These are phyloP conservation scores for Kurtzmaniella quercitrusa DNA, from an alignment of 1,139 yeast genomes.

Conservation along the genomic window DNA sequence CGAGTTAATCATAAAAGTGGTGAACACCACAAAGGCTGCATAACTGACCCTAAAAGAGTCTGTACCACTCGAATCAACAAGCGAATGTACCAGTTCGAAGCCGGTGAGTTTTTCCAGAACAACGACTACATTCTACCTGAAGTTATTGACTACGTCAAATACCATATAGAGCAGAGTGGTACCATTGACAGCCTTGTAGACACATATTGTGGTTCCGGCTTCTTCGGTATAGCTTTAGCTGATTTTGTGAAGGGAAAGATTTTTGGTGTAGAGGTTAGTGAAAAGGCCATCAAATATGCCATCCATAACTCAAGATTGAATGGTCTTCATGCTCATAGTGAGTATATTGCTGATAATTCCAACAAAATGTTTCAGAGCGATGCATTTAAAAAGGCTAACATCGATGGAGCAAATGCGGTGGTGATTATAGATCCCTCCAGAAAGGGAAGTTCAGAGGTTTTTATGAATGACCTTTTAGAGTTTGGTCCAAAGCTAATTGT, in stretches of 20 bases:
- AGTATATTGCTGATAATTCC: conserved; percentile 37
- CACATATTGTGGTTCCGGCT: conserved; percentile 46
- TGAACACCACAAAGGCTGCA: conserved; percentile 21
- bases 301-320: conserved; percentile 37
- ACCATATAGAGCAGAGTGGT: conserved; percentile 15
- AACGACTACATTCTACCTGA: conserved; percentile 32
- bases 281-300: conserved; percentile 31
- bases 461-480: conserved; percentile 30
- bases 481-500: conserved; percentile 36
- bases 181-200: conserved; percentile 32
- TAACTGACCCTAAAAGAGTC: conserved; percentile 20
- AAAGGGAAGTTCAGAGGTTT: conserved; percentile 34
- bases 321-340: conserved; percentile 28
- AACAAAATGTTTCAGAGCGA: conserved; percentile 28
- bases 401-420: conserved; percentile 29
- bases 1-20: conserved; percentile 30
- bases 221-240: conserved; percentile 38
- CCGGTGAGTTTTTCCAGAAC: conserved; percentile 34
- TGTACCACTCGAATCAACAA: conserved; percentile 30
- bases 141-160: conserved; percentile 28
- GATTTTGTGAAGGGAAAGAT: conserved; percentile 31
- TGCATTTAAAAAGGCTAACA: conserved; percentile 20
- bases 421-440: conserved; percentile 47
- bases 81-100: conserved; percentile 27
- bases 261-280: conserved; percentile 41